phyloP scores from a whole-genome alignment of 768 basidiomycete species.

The Peribolospora baueri region DNA sequence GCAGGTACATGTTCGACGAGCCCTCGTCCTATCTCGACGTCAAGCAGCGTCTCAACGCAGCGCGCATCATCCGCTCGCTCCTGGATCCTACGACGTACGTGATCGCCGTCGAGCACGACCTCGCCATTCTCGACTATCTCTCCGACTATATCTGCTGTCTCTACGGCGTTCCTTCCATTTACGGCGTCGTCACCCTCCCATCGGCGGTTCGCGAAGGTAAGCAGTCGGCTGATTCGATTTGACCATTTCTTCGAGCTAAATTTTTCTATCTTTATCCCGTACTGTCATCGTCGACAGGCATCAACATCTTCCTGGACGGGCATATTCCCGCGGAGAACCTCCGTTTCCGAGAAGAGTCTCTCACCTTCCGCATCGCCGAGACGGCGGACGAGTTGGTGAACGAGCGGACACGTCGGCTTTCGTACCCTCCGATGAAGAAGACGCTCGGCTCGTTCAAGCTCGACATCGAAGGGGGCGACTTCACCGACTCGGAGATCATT shows the following conservation, averaged over 20 bases:
- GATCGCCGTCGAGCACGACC: constrained; percentile 93
- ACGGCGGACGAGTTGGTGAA: constrained; percentile 70
- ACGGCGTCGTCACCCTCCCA: constrained; percentile 97
- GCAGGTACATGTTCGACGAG: constrained; percentile 95
- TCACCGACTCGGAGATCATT: constrained; percentile 98
- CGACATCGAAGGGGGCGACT: constrained; percentile 63
- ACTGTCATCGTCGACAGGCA: constrained; percentile 30
- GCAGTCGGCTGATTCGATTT: constrained; percentile 5
- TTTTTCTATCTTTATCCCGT: background rate
- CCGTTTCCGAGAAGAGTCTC: constrained; percentile 84
- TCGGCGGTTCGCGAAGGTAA: constrained; percentile 88
- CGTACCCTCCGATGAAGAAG: constrained; percentile 90
- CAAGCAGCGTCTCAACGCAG: constrained; percentile 80
- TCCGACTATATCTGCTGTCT: constrained; percentile 96
- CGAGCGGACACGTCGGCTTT: constrained; percentile 70
- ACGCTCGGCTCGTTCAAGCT: constrained; percentile 89
- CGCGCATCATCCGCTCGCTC: constrained; percentile 74
- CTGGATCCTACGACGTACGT: constrained; percentile 69
- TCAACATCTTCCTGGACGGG: constrained; percentile 98
- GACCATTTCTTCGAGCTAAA: background rate
- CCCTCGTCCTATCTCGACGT: constrained; percentile 96
- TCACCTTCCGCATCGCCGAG: constrained; percentile 94
- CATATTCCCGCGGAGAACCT: constrained; percentile 97
- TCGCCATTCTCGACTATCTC: constrained; percentile 91
- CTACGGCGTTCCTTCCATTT: constrained; percentile 91